A percentile compares a stretch with the other conserved stretches of the same genome.
Evolutionary conservation across 1,284 basidiomycete species (phyloP).

Genomic region (Pseudozyma flocculosa): DNA sequence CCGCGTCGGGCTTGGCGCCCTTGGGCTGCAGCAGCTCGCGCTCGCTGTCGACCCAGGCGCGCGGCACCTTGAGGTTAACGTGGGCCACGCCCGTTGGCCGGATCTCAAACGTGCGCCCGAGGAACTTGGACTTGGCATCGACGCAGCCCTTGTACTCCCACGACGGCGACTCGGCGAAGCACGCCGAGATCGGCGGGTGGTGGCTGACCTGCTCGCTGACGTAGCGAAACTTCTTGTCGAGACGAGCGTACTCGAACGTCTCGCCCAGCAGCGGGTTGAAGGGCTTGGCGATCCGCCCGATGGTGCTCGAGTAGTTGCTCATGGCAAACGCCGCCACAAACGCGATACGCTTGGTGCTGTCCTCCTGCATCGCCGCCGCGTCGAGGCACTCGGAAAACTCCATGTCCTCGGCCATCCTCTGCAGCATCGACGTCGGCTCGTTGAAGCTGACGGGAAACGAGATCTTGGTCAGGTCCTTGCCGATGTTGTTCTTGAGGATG

Average conservation of each 20-base stretch:
- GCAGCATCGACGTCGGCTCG: slow-evolving; percentile 74
- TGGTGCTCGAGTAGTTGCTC: slow-evolving; percentile 96
- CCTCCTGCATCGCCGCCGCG: slow-evolving; percentile 73
- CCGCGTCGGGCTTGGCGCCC: slow-evolving; percentile 2
- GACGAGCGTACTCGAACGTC: slow-evolving; percentile 88
- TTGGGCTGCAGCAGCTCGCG: slow-evolving; percentile 29
- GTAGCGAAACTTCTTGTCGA: slow-evolving; percentile 80
- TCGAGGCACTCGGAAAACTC: slow-evolving; percentile 64
- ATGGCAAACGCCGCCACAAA: slow-evolving; percentile 96
- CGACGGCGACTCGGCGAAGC: slow-evolving; percentile 74
- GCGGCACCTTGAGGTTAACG: slow-evolving; percentile 71
- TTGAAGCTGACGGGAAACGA: slow-evolving; percentile 96
- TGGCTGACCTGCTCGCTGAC: slow-evolving; percentile 93
- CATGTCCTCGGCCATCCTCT: slow-evolving; percentile 64
- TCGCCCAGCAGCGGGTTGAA: slow-evolving; percentile 66
- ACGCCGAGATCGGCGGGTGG: slow-evolving; percentile 96
- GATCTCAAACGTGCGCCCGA: slow-evolving; percentile 92
- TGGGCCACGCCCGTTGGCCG: slow-evolving; percentile 91
- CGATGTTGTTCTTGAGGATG: slow-evolving; percentile 92
- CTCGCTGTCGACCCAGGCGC: slow-evolving; percentile 26
- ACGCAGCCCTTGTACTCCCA: slow-evolving; percentile 83
- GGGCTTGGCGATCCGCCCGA: slow-evolving; percentile 61
- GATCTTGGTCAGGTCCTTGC: slow-evolving; percentile 95
- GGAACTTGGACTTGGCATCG: slow-evolving; percentile 55
- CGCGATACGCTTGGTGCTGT: slow-evolving; percentile 80